Percentiles rank a stretch among this genome's conserved stretches.
Evolutionary conservation across 768 basidiomycete species (phyloP).

Genomic region (Amanita subjunquillea): DNA sequence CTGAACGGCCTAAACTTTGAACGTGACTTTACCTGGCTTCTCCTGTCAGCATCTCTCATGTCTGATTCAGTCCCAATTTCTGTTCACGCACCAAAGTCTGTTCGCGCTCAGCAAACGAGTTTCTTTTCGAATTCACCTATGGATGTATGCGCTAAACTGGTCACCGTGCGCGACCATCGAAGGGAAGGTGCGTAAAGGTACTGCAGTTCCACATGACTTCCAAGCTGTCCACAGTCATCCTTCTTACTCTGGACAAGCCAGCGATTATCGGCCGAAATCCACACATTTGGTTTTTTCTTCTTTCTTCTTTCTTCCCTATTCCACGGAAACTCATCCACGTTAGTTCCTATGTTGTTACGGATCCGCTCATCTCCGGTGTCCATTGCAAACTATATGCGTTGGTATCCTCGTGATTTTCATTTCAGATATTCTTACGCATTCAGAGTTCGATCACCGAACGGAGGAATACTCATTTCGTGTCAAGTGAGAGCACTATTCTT

Average conservation of each 20-base stretch:
- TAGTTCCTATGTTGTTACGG: conserved; percentile 56
- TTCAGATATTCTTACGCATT: background rate
- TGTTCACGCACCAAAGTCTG: background rate
- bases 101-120: background rate
- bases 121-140: background rate
- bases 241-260: conserved; percentile 52
- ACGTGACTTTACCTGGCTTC: background rate
- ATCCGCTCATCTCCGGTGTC: conserved; percentile 53
- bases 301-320: conserved; percentile 13
- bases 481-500: conserved; percentile 33
- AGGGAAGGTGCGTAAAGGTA: conserved; percentile 43
- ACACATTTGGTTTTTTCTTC: conserved; percentile 39
- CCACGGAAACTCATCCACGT: background rate
- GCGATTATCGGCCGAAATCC: conserved; percentile 65
- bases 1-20: background rate
- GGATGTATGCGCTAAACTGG: conserved; percentile 63
- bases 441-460: conserved; percentile 61
- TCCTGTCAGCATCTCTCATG: background rate
- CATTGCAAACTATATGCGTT: conserved; percentile 80
- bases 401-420: conserved; percentile 12
- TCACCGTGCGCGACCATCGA: conserved; percentile 49
- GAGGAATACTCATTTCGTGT: conserved; percentile 70
- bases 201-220: too few species aligned
- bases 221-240: conserved; percentile 31
- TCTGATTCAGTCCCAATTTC: background rate